Conservation (phyloP, 768 basidiomycete species). For the Lactifluus rugatus region DNA sequence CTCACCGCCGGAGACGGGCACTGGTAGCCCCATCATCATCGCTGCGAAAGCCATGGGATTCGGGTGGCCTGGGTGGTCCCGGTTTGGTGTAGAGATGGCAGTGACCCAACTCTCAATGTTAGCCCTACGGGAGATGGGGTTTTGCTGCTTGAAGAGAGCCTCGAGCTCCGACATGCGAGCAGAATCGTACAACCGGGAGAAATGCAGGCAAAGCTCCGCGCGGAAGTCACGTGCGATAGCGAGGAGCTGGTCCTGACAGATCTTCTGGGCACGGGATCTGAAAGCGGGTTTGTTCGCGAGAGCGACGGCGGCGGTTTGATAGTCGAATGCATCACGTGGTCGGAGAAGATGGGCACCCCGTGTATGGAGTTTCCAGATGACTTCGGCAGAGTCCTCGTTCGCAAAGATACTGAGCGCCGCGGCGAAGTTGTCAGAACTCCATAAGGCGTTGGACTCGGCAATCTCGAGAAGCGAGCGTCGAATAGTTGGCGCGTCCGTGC, state of each 20-base stretch:
- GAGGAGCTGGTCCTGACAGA: constrained; percentile 44
- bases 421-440: constrained; percentile 42
- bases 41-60: constrained; percentile 55
- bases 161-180: constrained; percentile 35
- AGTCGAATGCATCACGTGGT: constrained; percentile 39
- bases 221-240: constrained; percentile 37
- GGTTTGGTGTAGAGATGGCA: constrained; percentile 32
- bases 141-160: constrained; percentile 33
- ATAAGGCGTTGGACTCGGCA: constrained; percentile 34
- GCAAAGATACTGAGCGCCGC: constrained; percentile 47
- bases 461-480: constrained; percentile 25
- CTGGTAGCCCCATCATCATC: constrained; percentile 49
- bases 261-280: constrained; percentile 28
- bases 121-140: constrained; percentile 32
- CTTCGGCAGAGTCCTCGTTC: constrained; percentile 27
- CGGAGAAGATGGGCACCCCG: constrained; percentile 48
- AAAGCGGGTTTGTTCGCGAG: constrained; percentile 27
- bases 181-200: constrained; percentile 38
- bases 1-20: constrained; percentile 31
- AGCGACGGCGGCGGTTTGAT: constrained; percentile 38
- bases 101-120: constrained; percentile 48
- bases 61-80: constrained; percentile 27
- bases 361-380: constrained; percentile 36
- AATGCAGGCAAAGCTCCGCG: constrained; percentile 35
- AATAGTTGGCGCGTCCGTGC: constrained; percentile 18